Base-by-base conservation (phyloP, 129 eudicot genomes). In the Apium graveolens region DNA sequence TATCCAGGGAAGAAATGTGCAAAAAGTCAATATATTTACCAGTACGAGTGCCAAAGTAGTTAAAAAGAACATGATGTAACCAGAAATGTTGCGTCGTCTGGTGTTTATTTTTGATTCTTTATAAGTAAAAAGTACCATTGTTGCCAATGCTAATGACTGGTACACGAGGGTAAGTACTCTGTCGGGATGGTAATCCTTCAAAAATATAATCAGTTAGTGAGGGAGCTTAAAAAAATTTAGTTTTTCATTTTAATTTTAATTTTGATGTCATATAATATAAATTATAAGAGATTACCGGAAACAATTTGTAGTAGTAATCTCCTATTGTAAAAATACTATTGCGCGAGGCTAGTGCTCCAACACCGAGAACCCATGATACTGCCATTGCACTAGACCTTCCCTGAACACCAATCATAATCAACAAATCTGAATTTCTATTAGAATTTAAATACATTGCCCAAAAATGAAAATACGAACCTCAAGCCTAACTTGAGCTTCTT, bases 271-370 rank as follows among this genome's bases (percentile, higher is more conserved):
- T 35, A 1, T 35, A 42, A 7, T 8, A 8, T 29, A 16, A 76
- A 16, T 11, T 21, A 76, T 7, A 3, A 11, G 31, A 11, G 39
- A 85, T 79, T 79, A 90, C 95, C 1, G 90, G 91, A 42, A 90
- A 90, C 45, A 87, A 48, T 42, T 65, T 49, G 53, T 87, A 85
- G 77, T 87, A 90, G 80, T 90, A 90, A 70, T 90, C 91, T 29
- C 77, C 80, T 5, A 87, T 82, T 10, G 90, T 87, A 31, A 82
- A 29, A 75, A 87, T 82, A 55, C 89, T 87, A 73, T 90, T 87
- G 86, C 95, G 86, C 35, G 88, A 63, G 8, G 87, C 70, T 18
- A 90, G 91, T 5, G 89, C 86, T 29, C 95, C 95, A 44, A 85
- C 41, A 62, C 95, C 95, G 57, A 90, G 91, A 70, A 90, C 43